Percentiles rank a stretch among this genome's conserved stretches.
These are phyloP conservation scores for Barbarea vulgaris DNA, from an alignment of 345 rosid genomes.

Conservation along the genomic window DNA sequence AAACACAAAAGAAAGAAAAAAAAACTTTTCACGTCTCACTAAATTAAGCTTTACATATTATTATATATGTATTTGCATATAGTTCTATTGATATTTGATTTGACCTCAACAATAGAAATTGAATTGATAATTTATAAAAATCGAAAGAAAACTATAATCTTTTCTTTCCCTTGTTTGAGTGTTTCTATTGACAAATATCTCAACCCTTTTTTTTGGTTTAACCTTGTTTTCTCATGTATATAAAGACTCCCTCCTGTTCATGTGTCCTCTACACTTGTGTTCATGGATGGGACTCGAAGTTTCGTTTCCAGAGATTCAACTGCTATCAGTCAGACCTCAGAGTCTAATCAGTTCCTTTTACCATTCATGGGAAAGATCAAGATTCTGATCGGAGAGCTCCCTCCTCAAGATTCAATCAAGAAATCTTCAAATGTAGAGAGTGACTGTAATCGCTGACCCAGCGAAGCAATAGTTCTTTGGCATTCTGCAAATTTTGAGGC, in stretches of 20 bases:
- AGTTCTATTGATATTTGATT: constrained; percentile 6
- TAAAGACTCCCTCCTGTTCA: not conserved
- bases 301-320: constrained; percentile 13
- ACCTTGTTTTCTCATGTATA: constrained; percentile 23
- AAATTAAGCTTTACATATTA: constrained; percentile 13
- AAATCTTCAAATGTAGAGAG: constrained; percentile 68
- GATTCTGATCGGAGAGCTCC: constrained; percentile 18
- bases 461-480: constrained; percentile 82
- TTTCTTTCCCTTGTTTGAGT: constrained; percentile 29
- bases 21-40: not conserved
- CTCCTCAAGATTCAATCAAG: constrained; percentile 47
- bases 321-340: constrained; percentile 19
- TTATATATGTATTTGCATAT: constrained; percentile 3
- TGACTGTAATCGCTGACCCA: constrained; percentile 61
- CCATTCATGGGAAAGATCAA: constrained; percentile 7
- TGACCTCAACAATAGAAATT: constrained; percentile 13
- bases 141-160: constrained; percentile 7
- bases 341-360: not conserved
- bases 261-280: constrained; percentile 6
- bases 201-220: constrained; percentile 30
- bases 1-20: too few relatives aligned
- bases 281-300: constrained; percentile 15
- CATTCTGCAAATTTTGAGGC: constrained; percentile 78
- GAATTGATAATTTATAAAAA: constrained; percentile 24
- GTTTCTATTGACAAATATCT: constrained; percentile 34